Conservation (phyloP, 306 rosid species). For the Inga leiocalycina region DNA sequence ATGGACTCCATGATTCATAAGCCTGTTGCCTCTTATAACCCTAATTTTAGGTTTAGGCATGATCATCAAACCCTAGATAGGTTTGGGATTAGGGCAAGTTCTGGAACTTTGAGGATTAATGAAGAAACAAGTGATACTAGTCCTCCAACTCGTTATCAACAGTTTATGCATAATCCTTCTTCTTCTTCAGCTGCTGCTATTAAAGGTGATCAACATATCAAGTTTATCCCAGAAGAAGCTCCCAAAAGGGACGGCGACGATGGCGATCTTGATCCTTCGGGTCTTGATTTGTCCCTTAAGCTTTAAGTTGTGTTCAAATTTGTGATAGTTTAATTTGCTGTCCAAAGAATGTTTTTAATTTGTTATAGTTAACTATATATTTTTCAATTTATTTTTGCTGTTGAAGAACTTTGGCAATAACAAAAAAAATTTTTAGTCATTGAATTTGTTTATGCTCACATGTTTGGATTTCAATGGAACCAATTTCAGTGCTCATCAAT, state of each 20-base stretch:
- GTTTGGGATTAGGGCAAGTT: background rate
- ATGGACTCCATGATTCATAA: constrained; percentile 71
- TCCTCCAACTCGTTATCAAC: background rate
- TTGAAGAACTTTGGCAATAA: background rate
- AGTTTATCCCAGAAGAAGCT: constrained; percentile 3
- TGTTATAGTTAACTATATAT: background rate
- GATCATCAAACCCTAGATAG: constrained; percentile 6
- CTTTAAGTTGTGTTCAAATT: constrained; percentile 32
- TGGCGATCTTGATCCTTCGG: constrained; percentile 7
- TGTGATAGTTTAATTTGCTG: background rate
- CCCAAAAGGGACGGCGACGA: constrained; percentile 6
- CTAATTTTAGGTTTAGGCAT: constrained; percentile 18
- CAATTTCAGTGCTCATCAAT: too few species aligned
- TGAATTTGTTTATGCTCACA: background rate
- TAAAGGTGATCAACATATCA: background rate
- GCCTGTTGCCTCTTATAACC: constrained; percentile 23
- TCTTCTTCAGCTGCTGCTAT: background rate
- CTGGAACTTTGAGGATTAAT: background rate
- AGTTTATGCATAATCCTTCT: constrained; percentile 11
- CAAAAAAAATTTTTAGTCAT: background rate
- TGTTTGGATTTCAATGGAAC: background rate
- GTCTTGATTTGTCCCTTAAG: constrained; percentile 61
- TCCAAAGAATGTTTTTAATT: constrained; percentile 39
- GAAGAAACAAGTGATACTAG: background rate
- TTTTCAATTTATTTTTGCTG: background rate